Conservation (phyloP, 164 flowering plant genomes). For the Platanus orientalis region DNA sequence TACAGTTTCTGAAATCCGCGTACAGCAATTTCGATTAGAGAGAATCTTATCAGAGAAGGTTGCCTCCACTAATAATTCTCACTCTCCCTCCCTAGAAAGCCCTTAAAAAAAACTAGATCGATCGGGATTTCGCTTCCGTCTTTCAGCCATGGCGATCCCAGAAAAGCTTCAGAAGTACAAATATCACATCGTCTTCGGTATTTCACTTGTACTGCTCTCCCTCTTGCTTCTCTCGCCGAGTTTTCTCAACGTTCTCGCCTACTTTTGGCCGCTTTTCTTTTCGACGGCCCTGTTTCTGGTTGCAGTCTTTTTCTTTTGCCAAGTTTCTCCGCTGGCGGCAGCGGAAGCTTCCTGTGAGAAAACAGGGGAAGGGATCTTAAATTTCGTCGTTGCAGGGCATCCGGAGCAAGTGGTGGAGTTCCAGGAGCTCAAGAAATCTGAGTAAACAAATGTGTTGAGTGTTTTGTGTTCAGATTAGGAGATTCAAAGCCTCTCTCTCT, state of each 20-base stretch:
- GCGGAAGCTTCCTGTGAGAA: conserved; percentile 35
- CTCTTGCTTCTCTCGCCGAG: conserved; percentile 48
- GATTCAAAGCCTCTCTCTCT: too few species aligned
- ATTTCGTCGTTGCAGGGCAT: conserved; percentile 55
- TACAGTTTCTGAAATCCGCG: too few species aligned
- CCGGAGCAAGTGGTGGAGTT: conserved; percentile 10
- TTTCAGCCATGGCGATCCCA: conserved; percentile 42
- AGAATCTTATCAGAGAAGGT: too few species aligned
- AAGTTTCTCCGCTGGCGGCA: conserved; percentile 33
- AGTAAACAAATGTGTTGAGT: background rate
- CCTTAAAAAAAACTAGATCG: too few species aligned
- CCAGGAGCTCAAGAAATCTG: background rate
- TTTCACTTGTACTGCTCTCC: conserved; percentile 2
- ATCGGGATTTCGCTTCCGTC: too few species aligned
- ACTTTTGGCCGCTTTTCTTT: conserved; percentile 77
- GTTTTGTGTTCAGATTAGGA: too few species aligned
- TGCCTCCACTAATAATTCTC: too few species aligned
- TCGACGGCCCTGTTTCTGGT: conserved; percentile 65
- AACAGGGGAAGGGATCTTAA: conserved; percentile 60
- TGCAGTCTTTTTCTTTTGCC: conserved; percentile 43
- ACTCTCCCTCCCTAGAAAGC: too few species aligned
- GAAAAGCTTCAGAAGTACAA: conserved; percentile 48
- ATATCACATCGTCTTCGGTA: conserved; percentile 30
- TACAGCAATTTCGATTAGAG: too few species aligned
- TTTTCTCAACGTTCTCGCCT: conserved; percentile 44